These are phyloP conservation scores for Phytopythium cucurbitacearum DNA, from an alignment of 352 stramenopile genomes.

Conservation along the genomic window DNA sequence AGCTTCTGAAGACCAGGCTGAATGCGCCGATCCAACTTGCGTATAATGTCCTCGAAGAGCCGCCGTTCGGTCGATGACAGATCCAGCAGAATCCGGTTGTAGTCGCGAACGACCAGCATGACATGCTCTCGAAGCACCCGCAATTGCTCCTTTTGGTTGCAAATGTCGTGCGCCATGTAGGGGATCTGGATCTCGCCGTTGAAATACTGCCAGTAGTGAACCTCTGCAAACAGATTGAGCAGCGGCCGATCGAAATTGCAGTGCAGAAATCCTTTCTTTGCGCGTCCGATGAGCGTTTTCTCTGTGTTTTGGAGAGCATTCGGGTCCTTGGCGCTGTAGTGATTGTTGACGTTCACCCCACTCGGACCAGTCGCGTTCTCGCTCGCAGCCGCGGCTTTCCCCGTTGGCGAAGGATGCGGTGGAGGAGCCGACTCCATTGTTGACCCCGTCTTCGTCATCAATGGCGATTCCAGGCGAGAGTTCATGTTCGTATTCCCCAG, in stretches of 20 bases:
- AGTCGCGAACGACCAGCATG: slow-evolving; percentile 93
- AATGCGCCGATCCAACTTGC: slow-evolving; percentile 91
- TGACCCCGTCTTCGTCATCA: slow-evolving; percentile 77
- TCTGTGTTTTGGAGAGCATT: slow-evolving; percentile 75
- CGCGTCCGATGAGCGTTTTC: slow-evolving; percentile 73
- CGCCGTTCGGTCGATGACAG: slow-evolving; percentile 86
- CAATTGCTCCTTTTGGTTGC: slow-evolving; percentile 91
- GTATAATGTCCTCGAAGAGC: slow-evolving; percentile 94
- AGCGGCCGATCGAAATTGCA: slow-evolving; percentile 94
- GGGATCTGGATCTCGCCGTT: slow-evolving; percentile 93
- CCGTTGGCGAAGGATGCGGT: slow-evolving; percentile 1
- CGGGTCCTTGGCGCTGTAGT: slow-evolving; percentile 32
- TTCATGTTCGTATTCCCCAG: slow-evolving; percentile 75
- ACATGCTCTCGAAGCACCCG: slow-evolving; percentile 91
- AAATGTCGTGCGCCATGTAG: slow-evolving; percentile 95
- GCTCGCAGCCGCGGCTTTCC: slow-evolving; percentile 5
- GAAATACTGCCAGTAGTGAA: slow-evolving; percentile 90
- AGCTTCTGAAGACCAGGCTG: slow-evolving; percentile 91
- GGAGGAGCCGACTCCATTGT: slow-evolving; percentile 6
- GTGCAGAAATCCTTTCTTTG: slow-evolving; percentile 85
- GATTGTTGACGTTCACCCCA: slow-evolving; percentile 30
- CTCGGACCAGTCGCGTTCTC: slow-evolving; percentile 2
- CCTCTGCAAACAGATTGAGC: slow-evolving; percentile 91
- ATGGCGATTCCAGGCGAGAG: slow-evolving; percentile 75
- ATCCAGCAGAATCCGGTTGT: slow-evolving; percentile 94